Conservation (phyloP, 2,329 filamentous ascomycete species). For the Cercospora brassicicola region DNA sequence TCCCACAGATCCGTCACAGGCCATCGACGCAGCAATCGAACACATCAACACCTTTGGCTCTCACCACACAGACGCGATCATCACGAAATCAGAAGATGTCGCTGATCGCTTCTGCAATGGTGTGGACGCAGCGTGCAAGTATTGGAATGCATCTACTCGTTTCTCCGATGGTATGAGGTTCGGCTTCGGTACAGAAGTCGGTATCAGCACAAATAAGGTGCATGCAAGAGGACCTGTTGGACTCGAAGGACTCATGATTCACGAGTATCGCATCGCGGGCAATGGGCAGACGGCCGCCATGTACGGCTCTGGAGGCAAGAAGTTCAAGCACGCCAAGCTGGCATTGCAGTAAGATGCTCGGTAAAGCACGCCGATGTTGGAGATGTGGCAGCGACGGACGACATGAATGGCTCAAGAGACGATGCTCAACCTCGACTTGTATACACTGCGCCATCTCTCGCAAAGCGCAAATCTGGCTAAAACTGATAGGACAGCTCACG, state of each 20-base stretch:
- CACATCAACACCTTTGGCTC: constrained; percentile 94
- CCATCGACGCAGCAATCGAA: constrained; percentile 67
- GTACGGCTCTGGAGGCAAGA: constrained; percentile 61
- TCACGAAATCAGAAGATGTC: constrained; percentile 66
- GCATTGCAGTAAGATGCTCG: constrained; percentile 26
- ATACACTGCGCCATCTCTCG: not conserved
- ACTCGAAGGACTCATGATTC: constrained; percentile 90
- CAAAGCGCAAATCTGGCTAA: not conserved
- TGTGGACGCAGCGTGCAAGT: constrained; percentile 87
- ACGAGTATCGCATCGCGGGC: constrained; percentile 90
- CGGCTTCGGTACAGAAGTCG: constrained; percentile 96
- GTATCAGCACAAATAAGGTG: constrained; percentile 98
- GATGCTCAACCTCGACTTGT: not conserved
- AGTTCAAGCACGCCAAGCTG: constrained; percentile 59
- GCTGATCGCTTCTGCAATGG: constrained; percentile 81
- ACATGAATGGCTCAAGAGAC: not conserved
- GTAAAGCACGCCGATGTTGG: not conserved
- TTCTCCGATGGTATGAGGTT: constrained; percentile 97
- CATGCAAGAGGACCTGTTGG: constrained; percentile 92
- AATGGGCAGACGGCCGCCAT: constrained; percentile 76
- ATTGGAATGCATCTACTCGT: constrained; percentile 94
- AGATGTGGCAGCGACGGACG: not conserved
- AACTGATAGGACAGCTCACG: not conserved
- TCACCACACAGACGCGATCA: constrained; percentile 88
- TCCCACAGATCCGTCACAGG: constrained; percentile 22